Conservation (phyloP, 495 filamentous ascomycete genomes). For the Xylaria bambusicola region DNA sequence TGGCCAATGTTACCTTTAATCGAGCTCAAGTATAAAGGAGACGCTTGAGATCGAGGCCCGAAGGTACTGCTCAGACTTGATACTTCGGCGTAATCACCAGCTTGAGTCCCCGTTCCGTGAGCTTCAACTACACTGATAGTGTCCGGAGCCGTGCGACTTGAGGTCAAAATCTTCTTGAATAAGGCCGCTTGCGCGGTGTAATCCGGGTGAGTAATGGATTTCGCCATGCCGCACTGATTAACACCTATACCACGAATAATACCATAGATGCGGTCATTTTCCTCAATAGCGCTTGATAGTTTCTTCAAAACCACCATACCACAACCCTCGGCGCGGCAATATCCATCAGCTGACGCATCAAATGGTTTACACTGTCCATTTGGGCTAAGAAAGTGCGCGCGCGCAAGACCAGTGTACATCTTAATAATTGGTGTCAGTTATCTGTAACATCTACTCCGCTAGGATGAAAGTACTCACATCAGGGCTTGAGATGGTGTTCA, state of each 20-base stretch:
- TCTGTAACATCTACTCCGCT: no score
- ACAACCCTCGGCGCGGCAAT: conserved; percentile 49
- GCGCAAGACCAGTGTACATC: conserved; percentile 35
- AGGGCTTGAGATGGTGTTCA: conserved; percentile 24
- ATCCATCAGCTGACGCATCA: conserved; percentile 29
- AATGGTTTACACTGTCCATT: conserved; percentile 31
- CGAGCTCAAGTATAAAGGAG: conserved; percentile 47
- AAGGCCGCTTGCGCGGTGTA: conserved; percentile 43
- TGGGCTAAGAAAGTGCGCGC: conserved; percentile 38
- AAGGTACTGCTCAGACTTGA: conserved; percentile 65
- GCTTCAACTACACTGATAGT: conserved; percentile 24
- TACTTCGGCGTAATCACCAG: conserved; percentile 63
- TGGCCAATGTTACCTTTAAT: conserved; percentile 55
- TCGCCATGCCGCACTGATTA: conserved; percentile 47
- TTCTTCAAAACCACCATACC: conserved; percentile 51
- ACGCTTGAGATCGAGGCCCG: conserved; percentile 30
- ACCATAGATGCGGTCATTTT: conserved; percentile 48
- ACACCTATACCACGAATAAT: conserved; percentile 51
- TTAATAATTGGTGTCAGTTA: conserved; percentile 44
- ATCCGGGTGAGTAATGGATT: conserved; percentile 48
- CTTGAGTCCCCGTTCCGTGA: conserved; percentile 42
- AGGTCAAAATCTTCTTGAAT: conserved; percentile 39
- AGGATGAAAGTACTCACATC: conserved; percentile 19
- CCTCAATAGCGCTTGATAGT: conserved; percentile 41
- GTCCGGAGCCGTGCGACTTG: conserved; percentile 38